Evolutionary conservation across 78 protist species (phyloP).

Genomic region (Dictyostelium discoideum): DNA sequence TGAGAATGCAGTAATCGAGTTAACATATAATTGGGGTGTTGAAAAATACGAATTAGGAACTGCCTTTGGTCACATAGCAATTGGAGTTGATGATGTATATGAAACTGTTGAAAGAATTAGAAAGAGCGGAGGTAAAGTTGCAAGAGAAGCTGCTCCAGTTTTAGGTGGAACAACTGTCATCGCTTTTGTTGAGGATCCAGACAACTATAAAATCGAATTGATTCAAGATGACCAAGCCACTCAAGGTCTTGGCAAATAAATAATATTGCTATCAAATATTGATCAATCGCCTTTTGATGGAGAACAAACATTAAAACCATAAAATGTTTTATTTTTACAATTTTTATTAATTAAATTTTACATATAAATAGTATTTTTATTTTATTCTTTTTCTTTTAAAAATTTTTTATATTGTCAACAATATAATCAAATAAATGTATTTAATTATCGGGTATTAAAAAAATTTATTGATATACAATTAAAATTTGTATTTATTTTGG

Average conservation of each 20-base stretch:
- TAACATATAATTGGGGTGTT: slow-evolving; percentile 69
- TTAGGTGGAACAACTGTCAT: slow-evolving; percentile 68
- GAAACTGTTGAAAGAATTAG: slow-evolving; percentile 17
- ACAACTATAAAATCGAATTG: slow-evolving; percentile 72
- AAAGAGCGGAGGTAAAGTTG: slow-evolving; percentile 45
- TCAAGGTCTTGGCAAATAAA: slow-evolving; percentile 48
- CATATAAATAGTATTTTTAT: no score
- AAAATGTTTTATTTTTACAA: no score
- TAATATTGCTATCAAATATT: background rate
- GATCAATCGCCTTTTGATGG: no score
- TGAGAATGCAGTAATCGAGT: slow-evolving; percentile 31
- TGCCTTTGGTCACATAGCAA: slow-evolving; percentile 78
- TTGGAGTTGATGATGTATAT: slow-evolving; percentile 33
- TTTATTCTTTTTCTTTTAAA: no score
- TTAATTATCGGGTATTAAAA: no score
- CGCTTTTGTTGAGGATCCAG: slow-evolving; percentile 80
- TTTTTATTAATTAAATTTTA: no score
- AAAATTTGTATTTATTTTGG: no score
- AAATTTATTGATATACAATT: no score
- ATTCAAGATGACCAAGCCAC: slow-evolving; percentile 23
- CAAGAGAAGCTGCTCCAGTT: slow-evolving; percentile 75
- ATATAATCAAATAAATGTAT: no score
- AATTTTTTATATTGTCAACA: no score
- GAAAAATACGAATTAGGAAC: slow-evolving; percentile 34
- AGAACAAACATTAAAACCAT: no score